A percentile compares a stretch with the other conserved stretches of the same genome.
Evolutionary conservation across 345 rosid genomes (phyloP).

Genomic region (Aethionema arabicum): DNA sequence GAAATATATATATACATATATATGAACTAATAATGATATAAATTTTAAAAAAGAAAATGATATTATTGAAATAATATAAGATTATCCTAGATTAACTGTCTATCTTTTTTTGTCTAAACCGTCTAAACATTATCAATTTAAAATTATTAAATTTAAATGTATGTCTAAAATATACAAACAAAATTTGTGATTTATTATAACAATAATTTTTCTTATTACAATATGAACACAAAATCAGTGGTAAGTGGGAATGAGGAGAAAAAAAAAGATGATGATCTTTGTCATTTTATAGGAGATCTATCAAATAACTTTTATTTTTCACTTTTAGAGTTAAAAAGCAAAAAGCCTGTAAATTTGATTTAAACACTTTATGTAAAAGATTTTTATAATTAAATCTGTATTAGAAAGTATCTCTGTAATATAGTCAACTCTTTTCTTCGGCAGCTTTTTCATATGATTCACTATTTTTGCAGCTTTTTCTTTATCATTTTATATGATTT

Average conservation of each 20-base stretch:
- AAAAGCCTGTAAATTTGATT: constrained; percentile 26
- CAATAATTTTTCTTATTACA: not conserved
- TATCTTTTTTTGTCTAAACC: too few species aligned
- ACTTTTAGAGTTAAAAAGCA: constrained; percentile 24
- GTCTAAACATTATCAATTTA: too few species aligned
- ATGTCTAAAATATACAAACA: too few species aligned
- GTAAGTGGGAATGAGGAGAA: constrained; percentile 20
- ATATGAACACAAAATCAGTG: constrained; percentile 2
- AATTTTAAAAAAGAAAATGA: too few species aligned
- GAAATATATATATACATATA: too few species aligned
- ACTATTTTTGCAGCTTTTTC: constrained; percentile 37
- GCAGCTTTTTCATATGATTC: constrained; percentile 31
- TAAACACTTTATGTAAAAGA: constrained; percentile 19
- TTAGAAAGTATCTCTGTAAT: constrained; percentile 9
- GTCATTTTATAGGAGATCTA: constrained; percentile 39
- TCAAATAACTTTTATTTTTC: constrained; percentile 28
- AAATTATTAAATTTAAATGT: too few species aligned
- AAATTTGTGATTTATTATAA: too few species aligned
- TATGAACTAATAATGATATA: too few species aligned
- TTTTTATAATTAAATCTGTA: constrained; percentile 5
- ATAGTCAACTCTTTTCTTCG: constrained; percentile 30
- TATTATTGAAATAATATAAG: too few species aligned
- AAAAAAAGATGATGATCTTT: constrained; percentile 35
- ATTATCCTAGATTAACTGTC: too few species aligned
- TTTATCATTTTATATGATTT: constrained; percentile 23